Conservation (phyloP, 106 monocot genomes). For the Dendrobium catenatum region DNA sequence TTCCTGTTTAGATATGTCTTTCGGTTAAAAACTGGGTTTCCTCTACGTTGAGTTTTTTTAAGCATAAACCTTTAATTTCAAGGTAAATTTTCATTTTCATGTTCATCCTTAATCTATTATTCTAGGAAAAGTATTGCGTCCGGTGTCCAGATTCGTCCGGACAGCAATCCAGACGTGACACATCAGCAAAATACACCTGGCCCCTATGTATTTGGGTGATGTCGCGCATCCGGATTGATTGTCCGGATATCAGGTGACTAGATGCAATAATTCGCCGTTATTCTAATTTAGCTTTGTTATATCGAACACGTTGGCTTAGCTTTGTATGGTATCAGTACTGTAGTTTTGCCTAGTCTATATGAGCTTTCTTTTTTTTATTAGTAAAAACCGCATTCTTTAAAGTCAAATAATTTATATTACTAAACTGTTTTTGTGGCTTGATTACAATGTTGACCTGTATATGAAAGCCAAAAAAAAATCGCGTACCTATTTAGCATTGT, state of each 20-base stretch:
- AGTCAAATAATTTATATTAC: background rate
- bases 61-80: background rate
- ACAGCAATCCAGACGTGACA: no score
- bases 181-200: no score
- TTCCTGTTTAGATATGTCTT: background rate
- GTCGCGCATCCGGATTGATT: no score
- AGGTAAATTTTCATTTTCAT: background rate
- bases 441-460: no score
- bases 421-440: conserved; percentile 42
- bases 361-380: background rate
- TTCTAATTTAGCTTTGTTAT: background rate
- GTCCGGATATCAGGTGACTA: no score
- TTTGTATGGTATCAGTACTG: background rate
- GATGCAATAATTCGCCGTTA: background rate
- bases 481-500: no score
- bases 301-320: background rate
- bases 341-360: background rate
- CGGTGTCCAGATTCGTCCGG: no score
- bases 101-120: background rate
- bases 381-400: background rate
- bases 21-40: background rate
- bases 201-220: no score
- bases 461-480: no score
- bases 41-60: background rate
- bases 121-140: no score